Percentiles rank a stretch among this genome's conserved stretches.
Evolutionary conservation across 495 filamentous ascomycete species (phyloP).

Genomic region (Podospora fimiseda): DNA sequence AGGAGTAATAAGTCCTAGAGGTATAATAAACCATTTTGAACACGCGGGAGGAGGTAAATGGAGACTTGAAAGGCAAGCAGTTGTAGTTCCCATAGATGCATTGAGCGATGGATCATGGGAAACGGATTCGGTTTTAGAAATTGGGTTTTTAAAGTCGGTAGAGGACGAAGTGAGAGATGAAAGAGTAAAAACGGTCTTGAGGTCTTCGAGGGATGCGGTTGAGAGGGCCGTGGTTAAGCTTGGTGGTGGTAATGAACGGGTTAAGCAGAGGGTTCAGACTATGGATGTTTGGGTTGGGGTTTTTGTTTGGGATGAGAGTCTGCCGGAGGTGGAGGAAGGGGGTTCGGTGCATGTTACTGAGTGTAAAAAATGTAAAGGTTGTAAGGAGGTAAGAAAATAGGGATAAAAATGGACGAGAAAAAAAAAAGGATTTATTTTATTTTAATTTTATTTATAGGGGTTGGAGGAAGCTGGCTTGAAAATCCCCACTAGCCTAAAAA

Average conservation of each 20-base stretch:
- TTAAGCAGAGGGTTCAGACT: conserved; percentile 32
- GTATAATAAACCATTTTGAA: too few relatives aligned
- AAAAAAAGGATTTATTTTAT: too few relatives aligned
- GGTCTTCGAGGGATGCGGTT: conserved; percentile 31
- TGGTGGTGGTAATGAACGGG: conserved; percentile 28
- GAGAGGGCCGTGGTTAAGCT: conserved; percentile 25
- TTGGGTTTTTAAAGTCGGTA: conserved; percentile 24
- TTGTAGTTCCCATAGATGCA: conserved; percentile 26
- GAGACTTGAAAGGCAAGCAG: conserved; percentile 24
- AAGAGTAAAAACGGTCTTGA: conserved; percentile 29
- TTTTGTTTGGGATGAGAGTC: conserved; percentile 12
- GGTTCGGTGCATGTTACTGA: too few relatives aligned
- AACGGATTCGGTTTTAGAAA: conserved; percentile 21
- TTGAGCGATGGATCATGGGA: conserved; percentile 46
- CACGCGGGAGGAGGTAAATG: conserved; percentile 23
- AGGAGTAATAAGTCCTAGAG: conserved; percentile 11
- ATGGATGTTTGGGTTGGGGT: conserved; percentile 46
- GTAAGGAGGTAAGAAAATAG: too few relatives aligned
- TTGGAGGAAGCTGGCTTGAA: too few relatives aligned
- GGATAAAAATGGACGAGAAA: too few relatives aligned
- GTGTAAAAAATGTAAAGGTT: too few relatives aligned
- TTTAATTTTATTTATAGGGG: too few relatives aligned
- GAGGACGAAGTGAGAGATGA: conserved; percentile 26
- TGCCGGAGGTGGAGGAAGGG: too few relatives aligned
- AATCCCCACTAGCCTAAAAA: too few relatives aligned